Percentiles rank a stretch among this genome's conserved stretches.
Conservation (phyloP, 768 basidiomycete species). For the Calocera viscosa region DNA sequence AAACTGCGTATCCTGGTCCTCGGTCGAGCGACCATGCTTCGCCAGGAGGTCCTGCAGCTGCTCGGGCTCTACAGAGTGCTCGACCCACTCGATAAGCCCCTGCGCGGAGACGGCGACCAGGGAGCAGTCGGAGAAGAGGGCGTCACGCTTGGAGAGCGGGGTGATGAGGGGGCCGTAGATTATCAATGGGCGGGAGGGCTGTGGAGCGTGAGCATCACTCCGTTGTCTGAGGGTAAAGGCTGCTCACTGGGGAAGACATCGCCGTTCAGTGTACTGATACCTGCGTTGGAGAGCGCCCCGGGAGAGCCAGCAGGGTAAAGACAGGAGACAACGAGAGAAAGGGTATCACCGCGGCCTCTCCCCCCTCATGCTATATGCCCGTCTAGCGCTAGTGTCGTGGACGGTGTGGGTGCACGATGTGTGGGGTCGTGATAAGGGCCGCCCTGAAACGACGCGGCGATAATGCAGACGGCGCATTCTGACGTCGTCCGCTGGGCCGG, state of each 20-base stretch:
- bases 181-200: background rate
- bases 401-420: background rate
- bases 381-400: background rate
- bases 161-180: background rate
- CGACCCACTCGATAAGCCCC: conserved; percentile 61
- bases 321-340: background rate
- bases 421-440: background rate
- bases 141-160: background rate
- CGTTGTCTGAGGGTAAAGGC: background rate
- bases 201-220: no score
- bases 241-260: background rate
- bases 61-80: conserved; percentile 38
- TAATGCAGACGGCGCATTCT: no score
- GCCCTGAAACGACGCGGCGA: no score
- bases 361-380: background rate
- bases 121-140: background rate
- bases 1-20: conserved; percentile 21
- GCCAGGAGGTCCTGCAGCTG: conserved; percentile 40
- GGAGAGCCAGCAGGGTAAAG: background rate
- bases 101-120: conserved; percentile 36
- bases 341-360: background rate
- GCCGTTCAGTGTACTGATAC: background rate
- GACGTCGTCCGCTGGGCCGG: no score
- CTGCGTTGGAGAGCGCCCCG: background rate
- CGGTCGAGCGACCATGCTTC: conserved; percentile 37